phyloP scores from a whole-genome alignment of 2,329 filamentous ascomycete species.

The Pyricularia sp. region DNA sequence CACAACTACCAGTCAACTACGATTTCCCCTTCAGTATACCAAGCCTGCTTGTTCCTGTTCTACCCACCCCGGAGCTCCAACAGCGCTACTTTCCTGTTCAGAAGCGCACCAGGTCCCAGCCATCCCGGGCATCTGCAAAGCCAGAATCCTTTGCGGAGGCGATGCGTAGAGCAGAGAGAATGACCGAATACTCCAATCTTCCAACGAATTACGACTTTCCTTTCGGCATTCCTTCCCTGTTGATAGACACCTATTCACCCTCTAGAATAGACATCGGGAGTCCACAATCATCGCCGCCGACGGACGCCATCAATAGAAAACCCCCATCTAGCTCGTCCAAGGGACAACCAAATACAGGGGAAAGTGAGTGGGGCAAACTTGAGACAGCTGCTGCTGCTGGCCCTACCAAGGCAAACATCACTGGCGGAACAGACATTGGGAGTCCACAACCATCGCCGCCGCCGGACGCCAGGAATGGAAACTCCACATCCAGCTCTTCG shows the following conservation, averaged over 20 bases:
- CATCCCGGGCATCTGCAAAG: not conserved
- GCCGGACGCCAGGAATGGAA: too few species aligned
- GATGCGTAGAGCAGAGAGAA: not conserved
- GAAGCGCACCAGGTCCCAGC: not conserved
- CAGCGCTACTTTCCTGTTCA: not conserved
- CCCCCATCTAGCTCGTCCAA: not conserved
- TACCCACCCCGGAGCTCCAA: constrained; percentile 4
- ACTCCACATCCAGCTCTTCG: too few species aligned
- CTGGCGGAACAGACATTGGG: not conserved
- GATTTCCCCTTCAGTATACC: constrained; percentile 12
- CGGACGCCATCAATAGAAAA: not conserved
- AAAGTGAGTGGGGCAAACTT: not conserved
- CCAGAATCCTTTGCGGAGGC: not conserved
- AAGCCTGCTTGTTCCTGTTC: constrained; percentile 11
- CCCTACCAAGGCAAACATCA: not conserved
- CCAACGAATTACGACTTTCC: constrained; percentile 5
- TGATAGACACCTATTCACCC: not conserved
- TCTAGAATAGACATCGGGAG: not conserved
- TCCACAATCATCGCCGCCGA: not conserved
- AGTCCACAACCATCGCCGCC: not conserved
- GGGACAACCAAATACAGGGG: not conserved
- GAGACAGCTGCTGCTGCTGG: not conserved
- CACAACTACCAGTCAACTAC: constrained; percentile 7
- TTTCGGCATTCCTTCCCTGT: constrained; percentile 2
- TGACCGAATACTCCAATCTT: not conserved